phyloP scores from a whole-genome alignment of 345 rosid species.

The Atalantia buxifolia region DNA sequence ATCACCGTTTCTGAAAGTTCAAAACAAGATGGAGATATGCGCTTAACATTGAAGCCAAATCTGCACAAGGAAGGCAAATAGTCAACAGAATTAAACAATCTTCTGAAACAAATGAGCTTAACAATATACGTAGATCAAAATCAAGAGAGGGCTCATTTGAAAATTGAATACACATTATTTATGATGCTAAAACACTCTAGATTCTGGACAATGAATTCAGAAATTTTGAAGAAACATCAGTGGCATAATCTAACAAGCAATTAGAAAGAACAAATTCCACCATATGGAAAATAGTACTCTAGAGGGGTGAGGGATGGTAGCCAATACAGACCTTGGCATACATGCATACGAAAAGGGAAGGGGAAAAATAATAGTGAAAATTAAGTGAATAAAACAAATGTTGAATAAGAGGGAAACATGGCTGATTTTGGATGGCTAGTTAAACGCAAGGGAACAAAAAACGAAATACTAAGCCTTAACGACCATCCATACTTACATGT shows the following conservation, averaged over 20 bases:
- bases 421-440: neutral
- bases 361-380: neutral
- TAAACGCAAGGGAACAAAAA: neutral
- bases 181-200: neutral
- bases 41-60: slow-evolving; percentile 43
- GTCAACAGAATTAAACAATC: neutral
- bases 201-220: neutral
- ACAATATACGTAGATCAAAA: neutral
- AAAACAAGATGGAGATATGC: slow-evolving; percentile 48
- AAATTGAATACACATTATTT: neutral
- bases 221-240: neutral
- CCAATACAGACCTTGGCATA: neutral
- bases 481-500: slow-evolving; percentile 50
- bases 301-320: neutral
- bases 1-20: slow-evolving; percentile 45
- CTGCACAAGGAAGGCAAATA: slow-evolving; percentile 39
- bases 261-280: neutral
- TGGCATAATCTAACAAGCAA: neutral
- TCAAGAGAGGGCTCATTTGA: neutral
- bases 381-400: neutral
- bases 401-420: neutral
- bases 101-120: slow-evolving; percentile 1
- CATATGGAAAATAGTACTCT: neutral
- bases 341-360: neutral
- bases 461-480: neutral